phyloP scores from a whole-genome alignment of 306 rosid species.

The Abrus pulchellus region DNA sequence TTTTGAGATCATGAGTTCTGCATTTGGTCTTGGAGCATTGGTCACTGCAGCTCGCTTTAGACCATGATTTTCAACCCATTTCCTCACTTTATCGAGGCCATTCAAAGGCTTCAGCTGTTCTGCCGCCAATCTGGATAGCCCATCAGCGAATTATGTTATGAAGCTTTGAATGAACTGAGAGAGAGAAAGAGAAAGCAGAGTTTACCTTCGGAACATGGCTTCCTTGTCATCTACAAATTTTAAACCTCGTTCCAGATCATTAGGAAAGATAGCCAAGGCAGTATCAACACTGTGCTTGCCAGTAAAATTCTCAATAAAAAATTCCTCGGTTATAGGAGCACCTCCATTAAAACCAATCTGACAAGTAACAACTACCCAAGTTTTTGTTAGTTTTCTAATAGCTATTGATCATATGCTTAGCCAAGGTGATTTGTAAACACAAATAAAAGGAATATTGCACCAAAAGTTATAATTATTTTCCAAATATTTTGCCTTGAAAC shows the following conservation, averaged over 20 bases:
- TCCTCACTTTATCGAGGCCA: slow-evolving; percentile 76
- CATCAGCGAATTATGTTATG: slow-evolving; percentile 44
- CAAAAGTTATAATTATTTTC: slow-evolving; percentile 13
- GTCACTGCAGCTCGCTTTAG: slow-evolving; percentile 97
- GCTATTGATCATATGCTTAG: slow-evolving; percentile 29
- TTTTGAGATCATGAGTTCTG: slow-evolving; percentile 80
- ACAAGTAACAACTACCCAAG: slow-evolving; percentile 19
- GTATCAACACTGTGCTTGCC: slow-evolving; percentile 84
- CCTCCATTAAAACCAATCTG: slow-evolving; percentile 98
- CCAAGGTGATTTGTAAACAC: slow-evolving; percentile 32
- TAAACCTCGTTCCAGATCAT: slow-evolving; percentile 71
- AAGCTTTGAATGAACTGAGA: slow-evolving; percentile 27
- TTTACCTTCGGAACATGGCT: slow-evolving; percentile 83
- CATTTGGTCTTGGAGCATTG: slow-evolving; percentile 89
- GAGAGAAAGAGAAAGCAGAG: not conserved
- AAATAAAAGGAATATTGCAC: slow-evolving; percentile 6
- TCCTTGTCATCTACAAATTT: slow-evolving; percentile 88
- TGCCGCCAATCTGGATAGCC: slow-evolving; percentile 67
- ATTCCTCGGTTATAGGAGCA: slow-evolving; percentile 82
- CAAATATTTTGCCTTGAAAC: not conserved
- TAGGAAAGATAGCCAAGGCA: slow-evolving; percentile 76
- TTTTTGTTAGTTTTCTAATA: slow-evolving; percentile 43
- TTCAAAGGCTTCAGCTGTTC: slow-evolving; percentile 75
- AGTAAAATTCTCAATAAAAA: slow-evolving; percentile 65
- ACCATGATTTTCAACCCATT: slow-evolving; percentile 84